Percentiles rank a stretch among this genome's conserved stretches.
Evolutionary conservation across 2,329 filamentous ascomycete species (phyloP).

Genomic region (Aspergillus clavatus): DNA sequence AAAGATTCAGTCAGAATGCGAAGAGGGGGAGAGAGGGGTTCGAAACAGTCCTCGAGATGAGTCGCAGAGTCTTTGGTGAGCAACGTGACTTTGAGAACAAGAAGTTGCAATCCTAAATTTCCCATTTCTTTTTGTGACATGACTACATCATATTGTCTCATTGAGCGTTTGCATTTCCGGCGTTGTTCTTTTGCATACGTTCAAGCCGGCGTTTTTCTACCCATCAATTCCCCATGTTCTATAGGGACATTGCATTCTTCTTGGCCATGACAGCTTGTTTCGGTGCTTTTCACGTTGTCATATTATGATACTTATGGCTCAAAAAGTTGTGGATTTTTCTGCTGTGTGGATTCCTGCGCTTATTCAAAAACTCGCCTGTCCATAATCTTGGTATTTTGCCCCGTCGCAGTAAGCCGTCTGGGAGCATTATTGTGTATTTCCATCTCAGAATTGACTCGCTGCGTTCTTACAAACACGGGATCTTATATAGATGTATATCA

Average conservation of each 20-base stretch:
- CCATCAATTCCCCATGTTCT: too few relatives aligned
- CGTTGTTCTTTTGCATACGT: slow-evolving; percentile 22
- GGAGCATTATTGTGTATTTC: neutral
- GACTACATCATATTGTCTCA: slow-evolving; percentile 8
- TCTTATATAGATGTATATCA: too few relatives aligned
- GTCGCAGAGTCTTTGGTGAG: slow-evolving; percentile 83
- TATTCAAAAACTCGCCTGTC: neutral
- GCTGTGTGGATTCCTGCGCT: too few relatives aligned
- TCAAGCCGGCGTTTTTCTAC: slow-evolving; percentile 20
- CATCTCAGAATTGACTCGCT: too few relatives aligned
- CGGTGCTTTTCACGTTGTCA: too few relatives aligned
- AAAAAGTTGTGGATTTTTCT: neutral
- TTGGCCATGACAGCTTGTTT: too few relatives aligned
- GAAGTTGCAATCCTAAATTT: slow-evolving; percentile 27
- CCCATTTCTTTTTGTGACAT: neutral
- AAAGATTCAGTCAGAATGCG: slow-evolving; percentile 87
- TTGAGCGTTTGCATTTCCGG: slow-evolving; percentile 32
- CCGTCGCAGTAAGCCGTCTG: neutral
- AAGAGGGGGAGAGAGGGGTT: slow-evolving; percentile 88
- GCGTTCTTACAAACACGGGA: too few relatives aligned
- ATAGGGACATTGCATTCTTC: too few relatives aligned
- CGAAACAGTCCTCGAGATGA: slow-evolving; percentile 90
- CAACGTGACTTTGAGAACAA: slow-evolving; percentile 64
- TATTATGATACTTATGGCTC: neutral
- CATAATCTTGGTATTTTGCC: neutral